Conservation (phyloP, 805 yeast genomes). For the Ogataea neopini region DNA sequence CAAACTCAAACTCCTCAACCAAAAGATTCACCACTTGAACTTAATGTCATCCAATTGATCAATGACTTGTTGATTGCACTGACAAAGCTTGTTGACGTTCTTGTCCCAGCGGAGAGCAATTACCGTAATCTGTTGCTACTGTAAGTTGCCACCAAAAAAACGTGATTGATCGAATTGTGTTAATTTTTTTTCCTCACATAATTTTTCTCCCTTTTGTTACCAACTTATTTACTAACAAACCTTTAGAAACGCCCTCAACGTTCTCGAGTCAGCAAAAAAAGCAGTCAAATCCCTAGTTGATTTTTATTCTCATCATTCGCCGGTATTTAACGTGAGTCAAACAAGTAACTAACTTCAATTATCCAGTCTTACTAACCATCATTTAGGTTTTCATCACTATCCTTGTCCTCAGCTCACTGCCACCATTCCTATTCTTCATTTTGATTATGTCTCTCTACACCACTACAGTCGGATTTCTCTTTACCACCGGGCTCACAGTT, state of each 20-base stretch:
- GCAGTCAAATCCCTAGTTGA: conserved; percentile 6
- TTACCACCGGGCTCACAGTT: conserved; percentile 20
- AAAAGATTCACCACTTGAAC: conserved; percentile 5
- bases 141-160: conserved; percentile 22
- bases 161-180: not conserved
- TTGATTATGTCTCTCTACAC: conserved; percentile 20
- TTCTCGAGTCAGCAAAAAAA: conserved; percentile 17
- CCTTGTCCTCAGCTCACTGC: conserved; percentile 17
- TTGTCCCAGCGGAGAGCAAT: conserved; percentile 26
- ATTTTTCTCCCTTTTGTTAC: conserved; percentile 5
- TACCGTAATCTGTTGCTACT: conserved; percentile 25
- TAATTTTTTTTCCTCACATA: not conserved
- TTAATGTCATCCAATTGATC: conserved; percentile 19
- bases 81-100: conserved; percentile 20
- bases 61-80: conserved; percentile 21
- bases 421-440: conserved; percentile 17
- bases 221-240: too few species aligned
- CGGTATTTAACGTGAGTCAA: conserved; percentile 13
- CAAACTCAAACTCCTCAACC: not conserved
- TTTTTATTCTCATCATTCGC: conserved; percentile 19
- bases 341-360: not conserved
- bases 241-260: conserved; percentile 20
- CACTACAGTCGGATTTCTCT: conserved; percentile 16
- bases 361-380: conserved; percentile 10
- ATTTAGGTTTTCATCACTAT: conserved; percentile 14